A percentile compares a stretch with the other conserved stretches of the same genome.
Conservation (phyloP, 2,329 filamentous ascomycete genomes). For the Paracoccidioides lutzii region DNA sequence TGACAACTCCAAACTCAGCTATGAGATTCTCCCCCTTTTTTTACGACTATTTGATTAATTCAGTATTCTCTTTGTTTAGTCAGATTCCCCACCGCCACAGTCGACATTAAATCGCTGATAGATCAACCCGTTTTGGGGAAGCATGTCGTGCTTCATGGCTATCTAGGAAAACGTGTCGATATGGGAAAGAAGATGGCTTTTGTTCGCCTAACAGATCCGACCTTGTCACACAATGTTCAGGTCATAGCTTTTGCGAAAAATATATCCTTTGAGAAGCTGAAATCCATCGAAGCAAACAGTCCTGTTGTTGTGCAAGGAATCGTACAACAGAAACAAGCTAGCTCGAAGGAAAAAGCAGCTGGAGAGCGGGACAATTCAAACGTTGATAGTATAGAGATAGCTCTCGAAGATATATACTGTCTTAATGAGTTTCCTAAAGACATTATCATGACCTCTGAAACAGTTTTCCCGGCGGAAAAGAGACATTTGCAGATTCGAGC, state of each 20-base stretch:
- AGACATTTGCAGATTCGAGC: constrained; percentile 80
- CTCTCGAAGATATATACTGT: constrained; percentile 48
- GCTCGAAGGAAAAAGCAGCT: constrained; percentile 16
- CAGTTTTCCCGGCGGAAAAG: constrained; percentile 58
- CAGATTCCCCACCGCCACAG: constrained; percentile 34
- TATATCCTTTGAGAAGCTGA: constrained; percentile 28
- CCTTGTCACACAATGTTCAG: constrained; percentile 36
- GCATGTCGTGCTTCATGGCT: constrained; percentile 52
- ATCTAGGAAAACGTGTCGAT: constrained; percentile 55
- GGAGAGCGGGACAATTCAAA: constrained; percentile 18
- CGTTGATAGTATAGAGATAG: constrained; percentile 43
- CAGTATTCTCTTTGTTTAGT: constrained; percentile 23
- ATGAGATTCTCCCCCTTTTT: neutral
- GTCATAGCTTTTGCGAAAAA: constrained; percentile 34
- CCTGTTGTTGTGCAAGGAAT: constrained; percentile 43
- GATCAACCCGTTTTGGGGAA: constrained; percentile 21
- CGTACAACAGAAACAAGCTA: constrained; percentile 30
- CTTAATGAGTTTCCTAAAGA: constrained; percentile 64
- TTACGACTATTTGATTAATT: neutral
- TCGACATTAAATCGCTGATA: constrained; percentile 27
- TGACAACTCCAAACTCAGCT: constrained; percentile 10
- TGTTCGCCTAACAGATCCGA: constrained; percentile 42
- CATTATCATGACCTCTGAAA: constrained; percentile 62
- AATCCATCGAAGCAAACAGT: constrained; percentile 36
- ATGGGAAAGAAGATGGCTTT: constrained; percentile 60